These are phyloP conservation scores for Prasinococcaceae sp. DNA, from an alignment of 139 green algal species.

Conservation along the genomic window DNA sequence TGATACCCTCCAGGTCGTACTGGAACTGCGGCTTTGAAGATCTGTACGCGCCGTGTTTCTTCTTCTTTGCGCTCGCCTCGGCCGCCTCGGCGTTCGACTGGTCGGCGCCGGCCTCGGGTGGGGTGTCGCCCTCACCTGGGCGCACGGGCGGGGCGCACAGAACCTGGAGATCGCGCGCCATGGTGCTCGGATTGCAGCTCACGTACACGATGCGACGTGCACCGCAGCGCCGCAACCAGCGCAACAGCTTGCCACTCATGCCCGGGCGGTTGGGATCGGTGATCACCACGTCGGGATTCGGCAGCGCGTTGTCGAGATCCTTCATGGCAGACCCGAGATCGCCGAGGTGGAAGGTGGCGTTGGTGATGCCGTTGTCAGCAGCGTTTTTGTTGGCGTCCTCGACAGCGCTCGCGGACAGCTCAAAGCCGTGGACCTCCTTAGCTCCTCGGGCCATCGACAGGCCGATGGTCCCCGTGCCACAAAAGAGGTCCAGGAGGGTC, in stretches of 20 bases:
- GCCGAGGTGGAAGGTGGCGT: constrained; percentile 44
- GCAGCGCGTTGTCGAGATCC: constrained; percentile 2
- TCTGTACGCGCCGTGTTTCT: constrained; percentile 10
- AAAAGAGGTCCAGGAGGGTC: constrained; percentile 76
- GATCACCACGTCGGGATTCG: constrained; percentile 35
- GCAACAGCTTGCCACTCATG: constrained; percentile 33
- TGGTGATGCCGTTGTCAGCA: constrained; percentile 48
- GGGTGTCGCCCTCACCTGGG: no score
- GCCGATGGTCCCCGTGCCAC: constrained; percentile 66
- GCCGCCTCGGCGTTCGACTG: no score
- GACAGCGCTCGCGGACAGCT: constrained; percentile 26
- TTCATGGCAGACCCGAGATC: constrained; percentile 31
- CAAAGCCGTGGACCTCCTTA: constrained; percentile 24
- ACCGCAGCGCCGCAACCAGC: constrained; percentile 32
- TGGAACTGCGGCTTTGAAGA: background rate
- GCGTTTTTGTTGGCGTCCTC: constrained; percentile 46
- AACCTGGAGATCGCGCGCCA: constrained; percentile 25
- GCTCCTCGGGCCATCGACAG: constrained; percentile 44
- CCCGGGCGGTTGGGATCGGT: constrained; percentile 62
- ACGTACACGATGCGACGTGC: constrained; percentile 71
- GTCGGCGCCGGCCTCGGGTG: no score
- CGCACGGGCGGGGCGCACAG: no score
- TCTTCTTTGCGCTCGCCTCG: constrained; percentile 27
- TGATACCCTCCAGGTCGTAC: constrained; percentile 37
- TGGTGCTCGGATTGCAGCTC: constrained; percentile 48